Conservation (phyloP, 2,329 filamentous ascomycete genomes). For the Cylindrodendrum hubeiense region DNA sequence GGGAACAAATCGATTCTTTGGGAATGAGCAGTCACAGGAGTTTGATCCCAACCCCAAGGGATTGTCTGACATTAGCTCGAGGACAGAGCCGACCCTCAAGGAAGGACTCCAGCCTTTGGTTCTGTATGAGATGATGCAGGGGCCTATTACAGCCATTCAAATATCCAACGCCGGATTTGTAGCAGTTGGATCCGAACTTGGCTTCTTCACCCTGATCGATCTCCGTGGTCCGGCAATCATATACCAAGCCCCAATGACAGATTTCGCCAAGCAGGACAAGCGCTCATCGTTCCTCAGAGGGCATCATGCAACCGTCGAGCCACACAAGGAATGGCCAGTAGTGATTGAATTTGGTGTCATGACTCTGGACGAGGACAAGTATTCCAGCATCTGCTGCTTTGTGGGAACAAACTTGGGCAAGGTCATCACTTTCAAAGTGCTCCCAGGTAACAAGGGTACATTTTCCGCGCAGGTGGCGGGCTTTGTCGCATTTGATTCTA, state of each 20-base stretch:
- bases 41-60: slow-evolving; percentile 74
- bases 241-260: slow-evolving; percentile 77
- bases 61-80: slow-evolving; percentile 79
- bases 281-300: slow-evolving; percentile 76
- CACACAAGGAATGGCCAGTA: slow-evolving; percentile 79
- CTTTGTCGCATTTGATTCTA: slow-evolving; percentile 73
- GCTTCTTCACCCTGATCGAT: slow-evolving; percentile 85
- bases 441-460: slow-evolving; percentile 76
- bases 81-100: slow-evolving; percentile 79
- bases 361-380: slow-evolving; percentile 93
- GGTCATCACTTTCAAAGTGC: slow-evolving; percentile 88
- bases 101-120: slow-evolving; percentile 85
- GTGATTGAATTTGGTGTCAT: slow-evolving; percentile 92
- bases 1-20: slow-evolving; percentile 82
- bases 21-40: slow-evolving; percentile 66
- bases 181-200: slow-evolving; percentile 86
- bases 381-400: slow-evolving; percentile 93
- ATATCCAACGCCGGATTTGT: slow-evolving; percentile 96
- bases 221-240: slow-evolving; percentile 89
- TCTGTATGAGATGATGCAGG: slow-evolving; percentile 86
- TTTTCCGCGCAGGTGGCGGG: slow-evolving; percentile 83
- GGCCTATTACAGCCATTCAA: slow-evolving; percentile 81
- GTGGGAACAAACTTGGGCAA: slow-evolving; percentile 89
- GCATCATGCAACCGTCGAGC: slow-evolving; percentile 50
- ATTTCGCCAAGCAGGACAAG: slow-evolving; percentile 83